Evolutionary conservation across 2,329 filamentous ascomycete genomes (phyloP).

Genomic region (Cordyceps farinosa): DNA sequence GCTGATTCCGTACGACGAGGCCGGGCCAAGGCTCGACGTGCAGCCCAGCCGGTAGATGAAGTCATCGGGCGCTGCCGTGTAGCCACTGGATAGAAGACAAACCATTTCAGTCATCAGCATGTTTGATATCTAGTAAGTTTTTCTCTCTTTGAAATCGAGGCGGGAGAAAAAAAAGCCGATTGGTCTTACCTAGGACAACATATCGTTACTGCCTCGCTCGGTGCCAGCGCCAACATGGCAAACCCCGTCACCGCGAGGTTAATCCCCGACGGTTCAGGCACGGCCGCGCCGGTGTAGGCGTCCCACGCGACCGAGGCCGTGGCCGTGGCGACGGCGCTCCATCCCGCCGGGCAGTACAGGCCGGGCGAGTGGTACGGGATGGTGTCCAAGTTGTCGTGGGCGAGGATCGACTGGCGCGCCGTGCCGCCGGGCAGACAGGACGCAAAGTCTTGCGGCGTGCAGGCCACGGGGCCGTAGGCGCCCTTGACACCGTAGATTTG

Average conservation of each 20-base stretch:
- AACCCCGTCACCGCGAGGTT: not conserved
- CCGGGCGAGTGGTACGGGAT: constrained; percentile 2
- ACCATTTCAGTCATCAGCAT: not conserved
- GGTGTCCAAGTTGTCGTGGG: not conserved
- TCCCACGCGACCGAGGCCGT: not conserved
- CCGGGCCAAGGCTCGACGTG: not conserved
- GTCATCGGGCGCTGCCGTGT: not conserved
- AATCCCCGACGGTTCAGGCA: no score
- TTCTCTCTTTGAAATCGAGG: no score
- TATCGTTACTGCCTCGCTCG: not conserved
- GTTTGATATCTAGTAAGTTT: no score
- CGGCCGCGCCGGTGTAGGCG: no score
- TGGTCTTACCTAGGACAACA: not conserved
- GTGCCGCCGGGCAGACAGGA: not conserved
- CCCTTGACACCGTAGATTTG: no score
- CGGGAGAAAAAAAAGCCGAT: no score
- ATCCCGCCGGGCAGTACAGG: not conserved
- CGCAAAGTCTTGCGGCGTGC: constrained; percentile 4
- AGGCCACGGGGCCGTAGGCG: not conserved
- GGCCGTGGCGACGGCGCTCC: not conserved
- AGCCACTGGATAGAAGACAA: not conserved
- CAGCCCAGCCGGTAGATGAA: not conserved
- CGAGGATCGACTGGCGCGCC: constrained; percentile 1
- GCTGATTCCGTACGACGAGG: not conserved
- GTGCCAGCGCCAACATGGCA: not conserved